phyloP scores from a whole-genome alignment of 2,329 filamentous ascomycete genomes.

The Ophiostoma sp. region DNA sequence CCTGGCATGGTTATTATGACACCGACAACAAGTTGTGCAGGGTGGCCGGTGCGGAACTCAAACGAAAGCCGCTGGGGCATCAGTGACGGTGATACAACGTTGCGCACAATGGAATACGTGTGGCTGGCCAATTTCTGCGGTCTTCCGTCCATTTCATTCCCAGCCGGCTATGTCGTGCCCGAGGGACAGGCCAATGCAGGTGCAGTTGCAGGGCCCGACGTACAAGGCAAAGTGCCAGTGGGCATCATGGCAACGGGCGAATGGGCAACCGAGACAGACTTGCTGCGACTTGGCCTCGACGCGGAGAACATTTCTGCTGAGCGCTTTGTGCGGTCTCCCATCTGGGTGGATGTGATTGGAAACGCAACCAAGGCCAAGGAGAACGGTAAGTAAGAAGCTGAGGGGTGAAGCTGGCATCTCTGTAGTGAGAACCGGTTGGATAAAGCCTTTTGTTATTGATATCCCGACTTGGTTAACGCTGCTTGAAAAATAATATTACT shows the following conservation, averaged over 20 bases:
- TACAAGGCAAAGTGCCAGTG: slow-evolving; percentile 42
- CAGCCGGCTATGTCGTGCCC: slow-evolving; percentile 42
- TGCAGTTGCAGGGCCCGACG: slow-evolving; percentile 33
- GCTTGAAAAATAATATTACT: neutral
- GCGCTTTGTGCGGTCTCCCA: slow-evolving; percentile 34
- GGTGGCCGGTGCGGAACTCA: slow-evolving; percentile 38
- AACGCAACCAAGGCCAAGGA: slow-evolving; percentile 12
- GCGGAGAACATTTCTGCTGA: slow-evolving; percentile 39
- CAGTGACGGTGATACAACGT: slow-evolving; percentile 43
- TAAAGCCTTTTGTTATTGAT: neutral
- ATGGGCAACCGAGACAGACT: slow-evolving; percentile 47
- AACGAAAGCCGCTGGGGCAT: slow-evolving; percentile 39
- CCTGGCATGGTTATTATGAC: slow-evolving; percentile 67
- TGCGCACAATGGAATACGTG: slow-evolving; percentile 45
- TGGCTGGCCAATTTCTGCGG: slow-evolving; percentile 50
- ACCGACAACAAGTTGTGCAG: slow-evolving; percentile 54
- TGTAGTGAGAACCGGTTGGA: neutral
- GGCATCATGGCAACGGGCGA: slow-evolving; percentile 53
- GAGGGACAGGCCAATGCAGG: slow-evolving; percentile 33
- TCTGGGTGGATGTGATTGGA: slow-evolving; percentile 44
- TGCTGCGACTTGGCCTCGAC: slow-evolving; percentile 46
- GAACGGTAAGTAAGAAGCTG: no score
- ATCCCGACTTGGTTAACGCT: neutral
- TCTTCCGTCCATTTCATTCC: slow-evolving; percentile 42
- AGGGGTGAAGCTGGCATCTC: no score